A percentile compares a stretch with the other conserved stretches of the same genome.
phyloP scores from a whole-genome alignment of 768 basidiomycete genomes.

The Pisolithus microcarpus region DNA sequence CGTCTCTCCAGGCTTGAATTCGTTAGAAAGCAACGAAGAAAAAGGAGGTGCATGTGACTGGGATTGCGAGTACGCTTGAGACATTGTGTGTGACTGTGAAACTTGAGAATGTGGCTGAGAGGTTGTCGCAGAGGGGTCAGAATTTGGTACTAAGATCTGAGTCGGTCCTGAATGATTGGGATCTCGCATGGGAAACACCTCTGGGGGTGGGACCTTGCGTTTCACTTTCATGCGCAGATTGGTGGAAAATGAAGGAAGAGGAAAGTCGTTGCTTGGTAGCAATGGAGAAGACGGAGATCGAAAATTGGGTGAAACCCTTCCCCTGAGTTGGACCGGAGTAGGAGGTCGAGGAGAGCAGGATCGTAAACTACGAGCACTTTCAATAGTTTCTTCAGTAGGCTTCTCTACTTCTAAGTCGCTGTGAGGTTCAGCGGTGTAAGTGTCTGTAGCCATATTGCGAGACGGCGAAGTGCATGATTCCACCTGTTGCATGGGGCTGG shows the following conservation, averaged over 20 bases:
- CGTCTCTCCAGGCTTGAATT: conserved; percentile 12
- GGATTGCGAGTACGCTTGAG: conserved; percentile 16
- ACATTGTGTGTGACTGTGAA: conserved; percentile 20
- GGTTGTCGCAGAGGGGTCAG: conserved; percentile 41
- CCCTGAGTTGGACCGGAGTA: conserved; percentile 23
- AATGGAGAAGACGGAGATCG: conserved; percentile 10
- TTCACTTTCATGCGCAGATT: conserved; percentile 22
- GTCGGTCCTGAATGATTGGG: conserved; percentile 27
- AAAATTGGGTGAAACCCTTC: conserved; percentile 3
- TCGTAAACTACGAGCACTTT: conserved; percentile 4
- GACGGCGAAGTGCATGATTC: neutral
- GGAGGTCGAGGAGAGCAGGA: conserved; percentile 18
- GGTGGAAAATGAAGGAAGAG: conserved; percentile 3
- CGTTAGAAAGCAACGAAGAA: conserved; percentile 15
- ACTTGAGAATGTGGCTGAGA: conserved; percentile 26
- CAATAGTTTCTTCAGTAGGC: conserved; percentile 1
- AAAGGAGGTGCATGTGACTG: conserved; percentile 8
- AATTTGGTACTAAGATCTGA: conserved; percentile 48
- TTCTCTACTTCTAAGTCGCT: conserved; percentile 10
- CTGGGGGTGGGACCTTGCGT: conserved; percentile 44
- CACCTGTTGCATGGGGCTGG: conserved; percentile 9
- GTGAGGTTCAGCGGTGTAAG: neutral
- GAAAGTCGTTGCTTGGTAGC: conserved; percentile 9
- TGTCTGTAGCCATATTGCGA: conserved; percentile 1
- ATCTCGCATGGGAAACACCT: conserved; percentile 25